Percentiles rank a stretch among this genome's conserved stretches.
phyloP scores from a whole-genome alignment of 345 rosid genomes.

The Chamaenerion angustifolium region DNA sequence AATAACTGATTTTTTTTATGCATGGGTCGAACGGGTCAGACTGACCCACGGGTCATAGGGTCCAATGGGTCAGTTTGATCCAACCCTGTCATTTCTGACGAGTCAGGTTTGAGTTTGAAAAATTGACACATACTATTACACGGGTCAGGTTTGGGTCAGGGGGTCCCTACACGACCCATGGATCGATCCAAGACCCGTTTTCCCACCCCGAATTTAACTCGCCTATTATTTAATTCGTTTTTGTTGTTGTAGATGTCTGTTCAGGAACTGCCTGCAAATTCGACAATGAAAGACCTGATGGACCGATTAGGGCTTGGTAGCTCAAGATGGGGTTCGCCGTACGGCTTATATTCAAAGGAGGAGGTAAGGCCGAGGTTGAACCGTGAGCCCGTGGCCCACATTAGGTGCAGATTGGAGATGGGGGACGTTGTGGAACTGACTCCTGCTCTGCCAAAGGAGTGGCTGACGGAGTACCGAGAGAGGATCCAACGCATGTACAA shows the following conservation, averaged over 20 bases:
- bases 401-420: slow-evolving; percentile 60
- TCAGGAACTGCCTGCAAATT: slow-evolving; percentile 63
- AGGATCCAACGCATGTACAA: slow-evolving; percentile 91
- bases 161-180: no score
- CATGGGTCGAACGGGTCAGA: no score
- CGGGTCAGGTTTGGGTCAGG: no score
- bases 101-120: no score
- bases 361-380: slow-evolving; percentile 79
- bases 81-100: no score
- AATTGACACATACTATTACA: no score
- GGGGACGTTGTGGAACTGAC: slow-evolving; percentile 95
- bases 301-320: slow-evolving; percentile 54
- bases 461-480: slow-evolving; percentile 75
- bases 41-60: no score
- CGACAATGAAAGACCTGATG: slow-evolving; percentile 58
- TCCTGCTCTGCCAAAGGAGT: slow-evolving; percentile 68
- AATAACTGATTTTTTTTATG: no score
- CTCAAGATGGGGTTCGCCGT: slow-evolving; percentile 42
- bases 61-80: no score
- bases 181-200: no score
- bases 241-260: slow-evolving; percentile 74
- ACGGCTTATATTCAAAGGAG: slow-evolving; percentile 67
- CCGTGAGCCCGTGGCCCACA: slow-evolving; percentile 46
- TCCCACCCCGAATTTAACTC: no score
- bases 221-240: background rate